A percentile compares a stretch with the other conserved stretches of the same genome.
phyloP scores from a whole-genome alignment of 345 rosid species.

The Schrenkiella parvula region DNA sequence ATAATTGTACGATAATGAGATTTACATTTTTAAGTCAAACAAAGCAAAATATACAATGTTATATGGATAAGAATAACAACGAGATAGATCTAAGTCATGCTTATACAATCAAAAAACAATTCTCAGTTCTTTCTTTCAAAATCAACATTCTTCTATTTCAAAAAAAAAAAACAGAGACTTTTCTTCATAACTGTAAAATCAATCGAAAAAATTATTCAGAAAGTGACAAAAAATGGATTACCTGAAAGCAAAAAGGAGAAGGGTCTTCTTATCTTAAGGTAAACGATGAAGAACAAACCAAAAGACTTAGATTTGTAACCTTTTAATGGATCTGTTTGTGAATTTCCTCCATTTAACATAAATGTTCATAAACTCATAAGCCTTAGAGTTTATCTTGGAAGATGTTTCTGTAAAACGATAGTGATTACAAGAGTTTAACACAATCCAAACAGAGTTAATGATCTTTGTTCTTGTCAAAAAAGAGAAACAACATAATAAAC shows the following conservation, averaged over 20 bases:
- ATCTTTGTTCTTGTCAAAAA: not conserved
- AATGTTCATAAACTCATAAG: not conserved
- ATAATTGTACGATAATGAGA: not conserved
- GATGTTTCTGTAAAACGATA: not conserved
- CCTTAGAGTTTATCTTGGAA: not conserved
- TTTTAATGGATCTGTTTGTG: not conserved
- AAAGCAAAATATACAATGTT: not conserved
- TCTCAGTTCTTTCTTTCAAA: not conserved
- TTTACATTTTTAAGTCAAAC: constrained; percentile 15
- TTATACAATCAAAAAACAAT: constrained; percentile 6
- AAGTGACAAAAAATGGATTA: not conserved
- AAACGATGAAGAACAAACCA: not conserved
- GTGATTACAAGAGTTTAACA: not conserved
- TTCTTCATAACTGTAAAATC: not conserved
- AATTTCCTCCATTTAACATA: not conserved
- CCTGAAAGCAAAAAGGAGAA: not conserved
- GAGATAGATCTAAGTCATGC: constrained; percentile 4
- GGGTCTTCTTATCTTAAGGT: not conserved
- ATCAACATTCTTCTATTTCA: not conserved
- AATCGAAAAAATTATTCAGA: not conserved
- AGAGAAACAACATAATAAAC: not conserved
- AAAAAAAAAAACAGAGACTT: not conserved
- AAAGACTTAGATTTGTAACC: not conserved
- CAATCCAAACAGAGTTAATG: not conserved
- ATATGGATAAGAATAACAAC: not conserved